phyloP scores from a whole-genome alignment of 1,139 yeast species.

The Entelexis paramagnoliae region DNA sequence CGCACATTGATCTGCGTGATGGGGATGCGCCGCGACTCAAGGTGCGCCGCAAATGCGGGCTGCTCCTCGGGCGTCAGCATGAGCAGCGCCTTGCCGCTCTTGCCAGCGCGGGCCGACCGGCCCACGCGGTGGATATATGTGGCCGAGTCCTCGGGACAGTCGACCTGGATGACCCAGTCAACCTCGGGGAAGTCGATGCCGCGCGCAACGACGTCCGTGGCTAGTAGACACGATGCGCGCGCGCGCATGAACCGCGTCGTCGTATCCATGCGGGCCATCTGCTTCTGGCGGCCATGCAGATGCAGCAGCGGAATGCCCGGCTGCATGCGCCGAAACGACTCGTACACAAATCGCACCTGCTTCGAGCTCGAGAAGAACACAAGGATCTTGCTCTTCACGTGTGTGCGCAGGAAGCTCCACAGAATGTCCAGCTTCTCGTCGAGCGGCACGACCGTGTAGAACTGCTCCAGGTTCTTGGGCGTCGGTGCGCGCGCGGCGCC shows the following conservation, averaged over 20 bases:
- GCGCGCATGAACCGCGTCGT: constrained; percentile 77
- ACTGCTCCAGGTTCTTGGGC: constrained; percentile 78
- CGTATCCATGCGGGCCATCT: constrained; percentile 83
- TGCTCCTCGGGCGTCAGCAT: constrained; percentile 80
- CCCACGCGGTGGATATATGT: constrained; percentile 97
- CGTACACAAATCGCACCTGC: constrained; percentile 90
- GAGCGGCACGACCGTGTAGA: constrained; percentile 57
- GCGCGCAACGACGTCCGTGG: constrained; percentile 95
- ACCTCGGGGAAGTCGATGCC: constrained; percentile 96
- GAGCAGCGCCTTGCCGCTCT: constrained; percentile 73
- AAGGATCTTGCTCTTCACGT: constrained; percentile 70
- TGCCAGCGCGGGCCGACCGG: constrained; percentile 88
- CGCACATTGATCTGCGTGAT: constrained; percentile 66
- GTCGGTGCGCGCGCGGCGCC: constrained; percentile 34
- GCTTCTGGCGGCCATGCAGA: constrained; percentile 91
- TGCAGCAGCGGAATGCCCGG: constrained; percentile 93
- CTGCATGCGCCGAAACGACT: constrained; percentile 78
- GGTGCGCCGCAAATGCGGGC: constrained; percentile 51
- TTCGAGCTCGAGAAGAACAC: constrained; percentile 89
- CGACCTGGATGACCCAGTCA: constrained; percentile 95
- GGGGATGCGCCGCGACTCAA: constrained; percentile 55
- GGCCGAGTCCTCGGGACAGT: constrained; percentile 91
- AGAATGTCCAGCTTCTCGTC: constrained; percentile 76
- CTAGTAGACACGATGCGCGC: constrained; percentile 78
- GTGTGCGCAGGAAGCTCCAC: constrained; percentile 85